These are phyloP conservation scores for Annona squamosa DNA, from an alignment of 164 flowering plant genomes.

Conservation along the genomic window DNA sequence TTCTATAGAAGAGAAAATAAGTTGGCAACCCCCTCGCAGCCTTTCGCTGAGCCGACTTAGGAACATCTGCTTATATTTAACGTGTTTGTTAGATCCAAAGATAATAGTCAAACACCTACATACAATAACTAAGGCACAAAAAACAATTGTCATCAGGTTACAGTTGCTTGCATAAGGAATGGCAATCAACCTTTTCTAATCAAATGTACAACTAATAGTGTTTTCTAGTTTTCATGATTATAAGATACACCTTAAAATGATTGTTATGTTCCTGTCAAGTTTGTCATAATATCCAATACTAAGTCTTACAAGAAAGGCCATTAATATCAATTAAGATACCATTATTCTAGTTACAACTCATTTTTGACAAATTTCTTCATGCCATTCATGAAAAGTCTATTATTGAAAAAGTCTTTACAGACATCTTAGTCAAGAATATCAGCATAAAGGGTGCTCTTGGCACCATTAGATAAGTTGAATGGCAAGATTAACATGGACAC, in stretches of 20 bases:
- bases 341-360: background rate
- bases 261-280: background rate
- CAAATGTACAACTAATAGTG: no score
- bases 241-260: background rate
- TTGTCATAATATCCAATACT: background rate
- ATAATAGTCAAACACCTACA: no score
- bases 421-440: background rate
- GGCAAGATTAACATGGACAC: no score
- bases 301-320: background rate
- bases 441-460: no score
- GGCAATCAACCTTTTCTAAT: no score
- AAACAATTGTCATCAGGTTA: no score
- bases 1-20: constrained; percentile 41
- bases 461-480: no score
- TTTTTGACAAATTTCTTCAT: background rate
- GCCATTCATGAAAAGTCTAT: no score
- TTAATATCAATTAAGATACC: background rate
- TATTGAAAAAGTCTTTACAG: background rate
- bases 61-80: constrained; percentile 53
- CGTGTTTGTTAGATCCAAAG: constrained; percentile 5
- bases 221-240: background rate
- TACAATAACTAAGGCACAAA: no score
- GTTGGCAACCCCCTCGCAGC: constrained; percentile 64
- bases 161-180: no score
- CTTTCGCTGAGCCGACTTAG: constrained; percentile 76